Evolutionary conservation across 352 stramenopile genomes (phyloP), one percentile per base, ranked within the genome.

Genomic region (Pilasporangium apinafurcum): DNA sequence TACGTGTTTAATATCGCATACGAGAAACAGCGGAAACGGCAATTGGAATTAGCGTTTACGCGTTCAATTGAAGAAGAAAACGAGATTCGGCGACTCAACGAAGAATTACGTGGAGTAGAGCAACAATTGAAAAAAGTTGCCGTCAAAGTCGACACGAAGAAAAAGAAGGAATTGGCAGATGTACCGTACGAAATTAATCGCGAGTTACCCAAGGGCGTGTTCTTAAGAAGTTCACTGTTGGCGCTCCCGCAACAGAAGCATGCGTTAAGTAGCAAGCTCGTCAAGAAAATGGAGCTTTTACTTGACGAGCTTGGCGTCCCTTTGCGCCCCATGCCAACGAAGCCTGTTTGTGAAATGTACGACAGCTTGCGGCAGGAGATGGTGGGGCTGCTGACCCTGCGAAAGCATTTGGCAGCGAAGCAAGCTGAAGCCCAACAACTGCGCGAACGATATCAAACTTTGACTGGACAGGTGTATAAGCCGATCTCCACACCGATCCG

Each of bases 11-110:
- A 85, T 44, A 59, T 83, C 20, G 52, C 44, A 5, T 86, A 88
- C 49, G 75, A 88, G 52, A 82, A 74, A 30, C 75, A 88, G 41
- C 71, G 75, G 37, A 88, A 88, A 57, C 67, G 51, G 17, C 72
- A 85, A 40, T 47, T 88, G 29, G 75, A 88, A 36, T 43, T 82
- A 13, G 43, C 53, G 8, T 88, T 88, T 41, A 67, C 62, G n/a
- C 69, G 75, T 5, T 81, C 75, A 10, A 54, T 53, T 28, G 75
- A 80, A 38, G 75, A 88, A 47, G 75, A 88, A 39, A 68, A 77
- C 24, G 72, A 84, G 37, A 74, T 88, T 8, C 57, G 53, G 34
- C 60, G 59, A 20, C 56, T 88, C 0, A 71, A 68, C 17, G 69
- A 85, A 20, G 72, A 85, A 36, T 48, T 88, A 14, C 59, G 63